Conservation (phyloP, 2,329 filamentous ascomycete genomes). For the Colletotrichum sp. region DNA sequence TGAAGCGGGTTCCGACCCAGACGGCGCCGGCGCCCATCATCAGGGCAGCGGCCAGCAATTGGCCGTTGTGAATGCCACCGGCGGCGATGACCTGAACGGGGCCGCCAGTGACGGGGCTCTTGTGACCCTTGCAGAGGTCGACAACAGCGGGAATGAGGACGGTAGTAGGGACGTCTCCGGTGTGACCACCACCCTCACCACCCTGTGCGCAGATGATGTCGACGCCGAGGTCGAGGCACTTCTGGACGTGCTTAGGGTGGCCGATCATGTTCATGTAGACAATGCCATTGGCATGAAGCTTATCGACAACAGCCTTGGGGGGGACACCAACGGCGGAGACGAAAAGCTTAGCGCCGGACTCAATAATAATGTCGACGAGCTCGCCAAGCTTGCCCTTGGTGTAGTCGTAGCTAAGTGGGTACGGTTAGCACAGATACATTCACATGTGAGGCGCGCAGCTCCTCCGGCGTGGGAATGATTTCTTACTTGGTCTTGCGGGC, state of each 20-base stretch:
- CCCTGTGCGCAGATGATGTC: constrained; percentile 99
- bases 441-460: background rate
- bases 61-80: constrained; percentile 92
- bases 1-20: constrained; percentile 97
- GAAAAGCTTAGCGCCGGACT: constrained; percentile 89
- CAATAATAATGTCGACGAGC: constrained; percentile 90
- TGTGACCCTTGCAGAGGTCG: constrained; percentile 79
- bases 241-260: constrained; percentile 98
- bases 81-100: constrained; percentile 93
- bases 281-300: constrained; percentile 84
- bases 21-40: constrained; percentile 93
- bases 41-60: constrained; percentile 85
- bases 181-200: constrained; percentile 96
- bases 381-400: constrained; percentile 98
- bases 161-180: constrained; percentile 89
- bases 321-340: constrained; percentile 96
- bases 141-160: constrained; percentile 93
- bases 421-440: background rate
- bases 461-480: constrained; percentile 24
- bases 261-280: constrained; percentile 99
- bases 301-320: constrained; percentile 86
- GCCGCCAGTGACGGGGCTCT: constrained; percentile 83
- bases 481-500: constrained; percentile 89
- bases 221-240: constrained; percentile 88
- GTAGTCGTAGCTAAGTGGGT: constrained; percentile 84